Evolutionary conservation across 1,139 yeast species (phyloP).

Genomic region (Suhomyces coccinellae): DNA sequence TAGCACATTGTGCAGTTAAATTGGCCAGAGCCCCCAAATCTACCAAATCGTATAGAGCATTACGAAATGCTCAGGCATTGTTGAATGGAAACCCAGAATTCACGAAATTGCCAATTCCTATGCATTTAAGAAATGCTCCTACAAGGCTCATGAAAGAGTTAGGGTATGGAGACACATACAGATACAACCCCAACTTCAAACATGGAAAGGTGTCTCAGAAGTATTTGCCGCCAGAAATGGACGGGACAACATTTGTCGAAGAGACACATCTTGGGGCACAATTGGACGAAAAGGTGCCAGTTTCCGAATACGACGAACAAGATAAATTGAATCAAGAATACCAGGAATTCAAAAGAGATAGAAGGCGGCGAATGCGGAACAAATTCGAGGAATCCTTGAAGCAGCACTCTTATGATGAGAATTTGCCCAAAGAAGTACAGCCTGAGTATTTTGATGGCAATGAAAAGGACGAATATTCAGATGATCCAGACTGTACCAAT

Average conservation of each 20-base stretch:
- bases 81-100: conserved; percentile 63
- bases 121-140: conserved; percentile 92
- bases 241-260: conserved; percentile 36
- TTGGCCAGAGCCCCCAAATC: conserved; percentile 85
- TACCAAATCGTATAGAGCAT: conserved; percentile 79
- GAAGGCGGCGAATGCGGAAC: conserved; percentile 6
- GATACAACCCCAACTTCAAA: conserved; percentile 78
- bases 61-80: conserved; percentile 61
- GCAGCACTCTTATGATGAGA: conserved; percentile 34
- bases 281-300: conserved; percentile 29
- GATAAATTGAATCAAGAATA: conserved; percentile 15
- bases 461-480: conserved; percentile 34
- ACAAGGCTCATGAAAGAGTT: conserved; percentile 84
- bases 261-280: conserved; percentile 36
- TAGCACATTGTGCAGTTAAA: conserved; percentile 91
- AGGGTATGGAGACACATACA: conserved; percentile 82
- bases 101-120: conserved; percentile 64
- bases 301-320: conserved; percentile 23
- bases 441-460: conserved; percentile 42
- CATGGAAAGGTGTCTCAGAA: conserved; percentile 74
- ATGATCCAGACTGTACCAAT: conserved; percentile 36
- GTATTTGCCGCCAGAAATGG: conserved; percentile 59
- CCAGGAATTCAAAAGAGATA: conserved; percentile 7
- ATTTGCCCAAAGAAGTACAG: conserved; percentile 37
- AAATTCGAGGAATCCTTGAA: not conserved